phyloP scores from a whole-genome alignment of 225 moss, liverwort and hornwort species.

The Pseudoscleropodium purum region DNA sequence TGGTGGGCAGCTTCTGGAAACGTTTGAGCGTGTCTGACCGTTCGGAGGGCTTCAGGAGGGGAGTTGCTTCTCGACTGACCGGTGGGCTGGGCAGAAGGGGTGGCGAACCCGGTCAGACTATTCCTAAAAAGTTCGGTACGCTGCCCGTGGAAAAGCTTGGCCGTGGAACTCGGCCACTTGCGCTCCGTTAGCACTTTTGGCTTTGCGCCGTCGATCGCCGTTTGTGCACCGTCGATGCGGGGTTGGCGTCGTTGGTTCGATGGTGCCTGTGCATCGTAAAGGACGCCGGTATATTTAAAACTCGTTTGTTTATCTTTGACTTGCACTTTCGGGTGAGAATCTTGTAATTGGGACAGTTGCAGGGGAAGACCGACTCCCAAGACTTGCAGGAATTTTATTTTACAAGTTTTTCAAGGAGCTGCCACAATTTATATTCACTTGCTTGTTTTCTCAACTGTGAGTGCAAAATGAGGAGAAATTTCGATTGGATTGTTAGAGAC shows the following conservation, averaged over 20 bases:
- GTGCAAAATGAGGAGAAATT: neutral
- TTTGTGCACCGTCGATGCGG: neutral
- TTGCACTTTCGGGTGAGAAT: neutral
- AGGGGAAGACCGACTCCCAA: neutral
- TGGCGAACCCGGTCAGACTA: neutral
- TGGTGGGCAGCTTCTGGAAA: neutral
- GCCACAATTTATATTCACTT: rapidly evolving
- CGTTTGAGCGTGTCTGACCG: neutral
- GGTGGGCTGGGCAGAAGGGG: neutral
- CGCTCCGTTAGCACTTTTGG: neutral
- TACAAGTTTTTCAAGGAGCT: neutral
- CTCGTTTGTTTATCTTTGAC: too few relatives aligned
- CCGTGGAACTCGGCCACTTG: neutral
- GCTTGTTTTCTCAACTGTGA: neutral
- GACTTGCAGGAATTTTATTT: neutral
- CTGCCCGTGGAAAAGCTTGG: neutral
- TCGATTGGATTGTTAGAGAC: rapidly evolving
- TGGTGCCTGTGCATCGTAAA: neutral
- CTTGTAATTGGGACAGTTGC: neutral
- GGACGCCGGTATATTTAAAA: neutral
- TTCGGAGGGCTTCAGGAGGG: neutral
- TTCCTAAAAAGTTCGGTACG: neutral
- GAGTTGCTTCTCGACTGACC: neutral
- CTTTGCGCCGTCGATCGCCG: neutral
- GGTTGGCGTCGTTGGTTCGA: neutral